A percentile compares a stretch with the other conserved stretches of the same genome.
These are phyloP conservation scores for Hanseniaspora valbyensis DNA, from an alignment of 805 yeast species.

Conservation along the genomic window DNA sequence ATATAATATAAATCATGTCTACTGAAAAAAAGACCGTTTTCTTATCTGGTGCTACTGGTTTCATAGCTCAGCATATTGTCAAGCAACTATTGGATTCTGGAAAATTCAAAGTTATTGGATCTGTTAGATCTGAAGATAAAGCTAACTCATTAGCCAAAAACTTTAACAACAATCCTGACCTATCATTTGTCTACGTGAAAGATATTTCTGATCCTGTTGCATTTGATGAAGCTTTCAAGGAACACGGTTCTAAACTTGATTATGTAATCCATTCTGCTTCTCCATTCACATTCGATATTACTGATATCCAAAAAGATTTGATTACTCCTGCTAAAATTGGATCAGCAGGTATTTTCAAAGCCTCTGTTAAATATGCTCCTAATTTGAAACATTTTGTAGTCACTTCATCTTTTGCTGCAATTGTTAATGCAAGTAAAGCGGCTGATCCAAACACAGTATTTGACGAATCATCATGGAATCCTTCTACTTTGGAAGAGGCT, in stretches of 20 bases:
- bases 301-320: slow-evolving; percentile 36
- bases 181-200: slow-evolving; percentile 26
- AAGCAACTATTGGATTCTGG: slow-evolving; percentile 29
- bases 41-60: slow-evolving; percentile 38
- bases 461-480: slow-evolving; percentile 28
- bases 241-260: slow-evolving; percentile 31
- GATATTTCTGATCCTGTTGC: slow-evolving; percentile 30
- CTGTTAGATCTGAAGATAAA: slow-evolving; percentile 35
- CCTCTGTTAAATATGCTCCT: slow-evolving; percentile 32
- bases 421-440: slow-evolving; percentile 24
- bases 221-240: slow-evolving; percentile 34
- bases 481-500: slow-evolving; percentile 21
- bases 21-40: slow-evolving; percentile 13
- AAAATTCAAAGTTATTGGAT: slow-evolving; percentile 36
- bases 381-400: slow-evolving; percentile 35
- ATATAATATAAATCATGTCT: slow-evolving; percentile 2
- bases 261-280: slow-evolving; percentile 40
- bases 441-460: slow-evolving; percentile 16
- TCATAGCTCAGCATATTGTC: slow-evolving; percentile 37
- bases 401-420: slow-evolving; percentile 41
- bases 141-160: slow-evolving; percentile 29
- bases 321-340: slow-evolving; percentile 43
- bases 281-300: slow-evolving; percentile 29
- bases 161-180: slow-evolving; percentile 16
- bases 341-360: slow-evolving; percentile 36